Percentiles rank a stretch among this genome's conserved stretches.
phyloP scores from a whole-genome alignment of 257 asterid species.

The Primulina tabacum region DNA sequence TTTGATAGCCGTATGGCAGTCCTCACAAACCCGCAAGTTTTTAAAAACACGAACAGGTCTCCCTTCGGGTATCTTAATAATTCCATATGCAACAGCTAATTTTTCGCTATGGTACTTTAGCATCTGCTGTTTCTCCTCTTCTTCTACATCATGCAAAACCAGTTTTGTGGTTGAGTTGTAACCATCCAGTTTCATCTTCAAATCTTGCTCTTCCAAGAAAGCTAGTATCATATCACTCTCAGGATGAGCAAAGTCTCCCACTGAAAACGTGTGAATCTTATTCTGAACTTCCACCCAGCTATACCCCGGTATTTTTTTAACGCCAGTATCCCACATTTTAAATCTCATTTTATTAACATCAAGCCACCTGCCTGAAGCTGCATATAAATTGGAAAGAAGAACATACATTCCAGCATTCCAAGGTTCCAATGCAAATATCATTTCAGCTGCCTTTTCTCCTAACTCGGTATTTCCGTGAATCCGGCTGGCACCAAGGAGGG shows the following conservation, averaged over 20 bases:
- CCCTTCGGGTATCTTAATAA: slow-evolving; percentile 65
- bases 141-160: slow-evolving; percentile 94
- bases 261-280: slow-evolving; percentile 76
- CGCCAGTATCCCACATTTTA: slow-evolving; percentile 71
- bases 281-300: slow-evolving; percentile 89
- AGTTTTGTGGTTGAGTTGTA: slow-evolving; percentile 69
- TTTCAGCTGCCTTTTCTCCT: slow-evolving; percentile 94
- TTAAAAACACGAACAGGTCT: slow-evolving; percentile 82
- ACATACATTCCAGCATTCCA: slow-evolving; percentile 94
- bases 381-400: slow-evolving; percentile 84
- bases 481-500: slow-evolving; percentile 96
- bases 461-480: slow-evolving; percentile 74
- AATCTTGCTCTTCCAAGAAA: slow-evolving; percentile 71
- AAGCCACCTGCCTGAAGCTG: slow-evolving; percentile 82
- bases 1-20: slow-evolving; percentile 82
- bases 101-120: slow-evolving; percentile 90
- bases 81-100: slow-evolving; percentile 85
- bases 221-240: slow-evolving; percentile 56
- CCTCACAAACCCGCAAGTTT: slow-evolving; percentile 88
- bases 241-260: slow-evolving; percentile 71
- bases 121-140: slow-evolving; percentile 87
- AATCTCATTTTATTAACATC: slow-evolving; percentile 76
- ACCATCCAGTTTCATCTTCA: slow-evolving; percentile 66
- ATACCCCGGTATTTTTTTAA: slow-evolving; percentile 70
- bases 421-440: slow-evolving; percentile 75